phyloP scores from a whole-genome alignment of 2,329 filamentous ascomycete species.

The Fusarium anthophilum region DNA sequence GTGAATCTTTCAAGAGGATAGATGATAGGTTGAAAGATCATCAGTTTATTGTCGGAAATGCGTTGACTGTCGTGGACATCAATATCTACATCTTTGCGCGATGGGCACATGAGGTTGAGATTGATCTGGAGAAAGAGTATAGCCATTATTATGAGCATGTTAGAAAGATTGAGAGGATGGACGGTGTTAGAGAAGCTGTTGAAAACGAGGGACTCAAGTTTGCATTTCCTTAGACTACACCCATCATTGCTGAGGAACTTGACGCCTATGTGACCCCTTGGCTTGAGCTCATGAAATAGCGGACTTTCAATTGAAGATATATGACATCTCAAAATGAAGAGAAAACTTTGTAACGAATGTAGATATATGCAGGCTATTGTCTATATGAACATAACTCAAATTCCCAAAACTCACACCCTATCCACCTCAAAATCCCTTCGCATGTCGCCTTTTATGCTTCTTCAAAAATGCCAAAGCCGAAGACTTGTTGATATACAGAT shows the following conservation, averaged over 20 bases:
- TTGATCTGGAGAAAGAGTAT: slow-evolving; percentile 22
- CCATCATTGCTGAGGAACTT: not conserved
- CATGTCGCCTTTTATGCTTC: slow-evolving; percentile 15
- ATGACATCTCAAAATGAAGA: not conserved
- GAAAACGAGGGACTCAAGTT: not conserved
- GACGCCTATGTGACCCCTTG: rapidly evolving
- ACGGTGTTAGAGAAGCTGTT: not conserved
- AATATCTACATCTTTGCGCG: slow-evolving; percentile 36
- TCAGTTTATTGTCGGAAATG: slow-evolving; percentile 9
- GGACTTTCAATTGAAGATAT: too few species aligned
- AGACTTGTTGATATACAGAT: slow-evolving; percentile 45
- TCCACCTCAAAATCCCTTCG: not conserved
- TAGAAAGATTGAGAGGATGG: not conserved
- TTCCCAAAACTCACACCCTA: rapidly evolving
- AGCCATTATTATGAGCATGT: not conserved
- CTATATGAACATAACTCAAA: not conserved
- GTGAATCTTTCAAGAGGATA: slow-evolving; percentile 10
- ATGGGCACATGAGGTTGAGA: slow-evolving; percentile 7
- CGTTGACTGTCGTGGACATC: slow-evolving; percentile 31
- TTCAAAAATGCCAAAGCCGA: slow-evolving; percentile 10
- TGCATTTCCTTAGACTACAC: not conserved
- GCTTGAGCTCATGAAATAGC: rapidly evolving
- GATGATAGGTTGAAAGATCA: not conserved
- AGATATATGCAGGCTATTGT: too few species aligned
- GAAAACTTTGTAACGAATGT: rapidly evolving